Evolutionary conservation across 2,329 filamentous ascomycete species (phyloP), one percentile per base, ranked within the genome.

Genomic region (Fusarium praegraminearum): DNA sequence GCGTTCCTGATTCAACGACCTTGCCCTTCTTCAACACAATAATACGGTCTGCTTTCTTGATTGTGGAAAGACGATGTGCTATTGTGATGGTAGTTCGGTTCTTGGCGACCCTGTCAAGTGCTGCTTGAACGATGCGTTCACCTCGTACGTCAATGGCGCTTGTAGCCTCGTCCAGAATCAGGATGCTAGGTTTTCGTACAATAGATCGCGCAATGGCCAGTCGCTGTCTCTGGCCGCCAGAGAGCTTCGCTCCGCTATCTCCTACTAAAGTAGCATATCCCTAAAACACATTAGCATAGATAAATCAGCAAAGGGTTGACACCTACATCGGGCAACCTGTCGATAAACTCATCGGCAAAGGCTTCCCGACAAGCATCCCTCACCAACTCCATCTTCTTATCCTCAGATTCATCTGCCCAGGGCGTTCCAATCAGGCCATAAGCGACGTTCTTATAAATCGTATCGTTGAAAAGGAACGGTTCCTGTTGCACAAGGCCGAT

Each of bases 191-290:
- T 64, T 90, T 84, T 61, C 90, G 88, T 47, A 94, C 85, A 64
- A 95, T 93, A 40, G 89, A 90, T 32, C 92, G 85, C 2, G 92
- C 91, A 65, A 94, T 94, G 3, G 92, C 91, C 26, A 97, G 85
- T 7, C 93, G 87, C 77, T 97, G 93, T n/a, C 92, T 87, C 77
- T 97, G 93, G 1, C 93, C 93, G n/a, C 93, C 91, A 13, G 91
- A 93, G 2, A 97, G 82, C 76, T 92, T 93, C 49, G 91, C 90
- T 7, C 93, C 93, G 30, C 87, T 87, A 75, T 95, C 92, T 2
- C 93, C 93, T 2, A 96, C 92, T 11, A 86, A 79, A 0, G 93
- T 93, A 7, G 91, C 85, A 74, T 94, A 94, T 2, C 89, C 87
- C 81, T 92, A 47, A 18, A 40, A 15, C 18, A 47, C 26, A 51